Conservation (phyloP, 768 basidiomycete genomes). For the Royoungia palumana region DNA sequence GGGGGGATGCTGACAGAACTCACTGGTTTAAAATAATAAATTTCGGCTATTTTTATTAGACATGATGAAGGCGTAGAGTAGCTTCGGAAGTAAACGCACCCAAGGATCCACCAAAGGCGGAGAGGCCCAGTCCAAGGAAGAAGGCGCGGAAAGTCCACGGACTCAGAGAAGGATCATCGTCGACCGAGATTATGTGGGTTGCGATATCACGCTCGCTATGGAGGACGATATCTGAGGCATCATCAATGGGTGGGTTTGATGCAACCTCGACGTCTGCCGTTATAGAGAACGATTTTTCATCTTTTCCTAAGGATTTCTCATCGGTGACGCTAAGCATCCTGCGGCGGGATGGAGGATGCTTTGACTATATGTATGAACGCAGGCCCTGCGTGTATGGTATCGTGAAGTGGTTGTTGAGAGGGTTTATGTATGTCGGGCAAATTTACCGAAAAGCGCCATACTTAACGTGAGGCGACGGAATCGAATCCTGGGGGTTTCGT, state of each 20-base stretch:
- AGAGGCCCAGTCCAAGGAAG: constrained; percentile 52
- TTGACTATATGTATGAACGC: not conserved
- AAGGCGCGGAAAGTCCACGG: constrained; percentile 44
- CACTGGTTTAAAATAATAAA: constrained; percentile 61
- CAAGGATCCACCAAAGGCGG: constrained; percentile 50
- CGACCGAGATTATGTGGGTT: constrained; percentile 36
- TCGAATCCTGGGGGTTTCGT: no score
- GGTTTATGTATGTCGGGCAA: no score
- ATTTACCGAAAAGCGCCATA: no score
- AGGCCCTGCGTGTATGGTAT: constrained; percentile 12
- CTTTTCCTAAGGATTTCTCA: constrained; percentile 6
- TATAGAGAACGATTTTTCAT: constrained; percentile 14
- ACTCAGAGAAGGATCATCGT: constrained; percentile 21
- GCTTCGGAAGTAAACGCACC: constrained; percentile 33
- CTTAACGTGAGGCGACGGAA: no score
- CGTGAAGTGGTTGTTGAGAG: no score
- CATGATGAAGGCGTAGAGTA: not conserved
- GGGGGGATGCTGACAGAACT: not conserved
- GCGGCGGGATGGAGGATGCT: not conserved
- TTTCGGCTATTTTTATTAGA: constrained; percentile 39
- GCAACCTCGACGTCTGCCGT: constrained; percentile 33
- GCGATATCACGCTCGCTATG: constrained; percentile 44
- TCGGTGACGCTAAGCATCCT: not conserved
- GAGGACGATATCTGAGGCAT: constrained; percentile 24
- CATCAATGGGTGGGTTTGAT: constrained; percentile 1